phyloP scores from a whole-genome alignment of 1,284 basidiomycete species.

The Sutorius eximius region DNA sequence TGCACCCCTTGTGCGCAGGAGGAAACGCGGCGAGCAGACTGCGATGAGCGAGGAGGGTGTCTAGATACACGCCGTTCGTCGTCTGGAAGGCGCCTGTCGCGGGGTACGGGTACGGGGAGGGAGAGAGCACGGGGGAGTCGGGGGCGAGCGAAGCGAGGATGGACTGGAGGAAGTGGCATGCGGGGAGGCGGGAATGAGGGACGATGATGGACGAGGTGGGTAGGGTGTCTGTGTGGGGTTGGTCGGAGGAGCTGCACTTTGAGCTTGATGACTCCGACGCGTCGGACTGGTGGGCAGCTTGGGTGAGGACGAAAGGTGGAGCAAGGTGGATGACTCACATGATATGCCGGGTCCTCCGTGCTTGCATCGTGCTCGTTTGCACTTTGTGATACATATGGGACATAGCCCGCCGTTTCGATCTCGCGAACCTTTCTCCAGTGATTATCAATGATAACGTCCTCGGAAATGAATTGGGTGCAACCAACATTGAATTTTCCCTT shows the following conservation, averaged over 20 bases:
- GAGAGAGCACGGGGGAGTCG: conserved; percentile 35
- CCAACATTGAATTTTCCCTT: conserved; percentile 35
- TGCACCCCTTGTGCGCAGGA: conserved; percentile 58
- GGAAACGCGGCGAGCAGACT: conserved; percentile 62
- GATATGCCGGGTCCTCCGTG: conserved; percentile 42
- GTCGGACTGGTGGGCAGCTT: conserved; percentile 39
- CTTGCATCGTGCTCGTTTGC: conserved; percentile 35
- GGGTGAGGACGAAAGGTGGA: background rate
- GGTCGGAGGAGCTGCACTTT: conserved; percentile 39
- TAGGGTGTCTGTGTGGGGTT: conserved; percentile 29
- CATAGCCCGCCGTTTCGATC: conserved; percentile 18
- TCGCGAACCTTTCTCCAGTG: conserved; percentile 37
- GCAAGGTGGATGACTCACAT: conserved; percentile 1
- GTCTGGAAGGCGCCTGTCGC: conserved; percentile 57
- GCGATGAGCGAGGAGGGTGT: conserved; percentile 72
- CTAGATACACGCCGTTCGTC: conserved; percentile 70
- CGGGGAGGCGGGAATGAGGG: conserved; percentile 20
- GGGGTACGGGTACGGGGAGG: conserved; percentile 58
- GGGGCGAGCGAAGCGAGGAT: conserved; percentile 46
- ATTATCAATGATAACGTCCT: conserved; percentile 14
- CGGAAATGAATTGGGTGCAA: conserved; percentile 1
- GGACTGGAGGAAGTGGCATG: conserved; percentile 61
- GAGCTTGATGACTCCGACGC: conserved; percentile 47
- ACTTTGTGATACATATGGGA: conserved; percentile 32
- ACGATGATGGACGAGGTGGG: conserved; percentile 17